These are phyloP conservation scores for Penstemon eatonii DNA, from an alignment of 257 asterid genomes.

Conservation along the genomic window DNA sequence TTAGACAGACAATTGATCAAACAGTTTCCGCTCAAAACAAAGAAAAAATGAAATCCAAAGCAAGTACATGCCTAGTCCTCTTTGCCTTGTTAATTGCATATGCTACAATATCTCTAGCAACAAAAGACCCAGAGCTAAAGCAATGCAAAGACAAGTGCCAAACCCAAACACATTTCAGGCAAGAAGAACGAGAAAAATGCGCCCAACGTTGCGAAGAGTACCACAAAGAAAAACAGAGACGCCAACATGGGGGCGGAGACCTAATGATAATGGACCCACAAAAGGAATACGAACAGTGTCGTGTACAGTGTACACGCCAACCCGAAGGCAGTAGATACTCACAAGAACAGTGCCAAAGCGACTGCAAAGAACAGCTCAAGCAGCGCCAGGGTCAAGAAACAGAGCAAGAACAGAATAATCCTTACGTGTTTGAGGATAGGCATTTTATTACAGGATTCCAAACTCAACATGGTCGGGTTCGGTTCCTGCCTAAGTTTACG, in stretches of 20 bases:
- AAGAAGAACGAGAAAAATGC: conserved; percentile 20
- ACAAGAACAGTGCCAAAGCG: conserved; percentile 10
- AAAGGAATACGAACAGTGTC: conserved; percentile 23
- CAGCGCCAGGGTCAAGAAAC: conserved; percentile 4
- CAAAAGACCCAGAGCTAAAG: conserved; percentile 28
- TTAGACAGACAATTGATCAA: neutral
- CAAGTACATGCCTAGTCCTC: neutral
- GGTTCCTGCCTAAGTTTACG: conserved; percentile 57
- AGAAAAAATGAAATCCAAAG: neutral
- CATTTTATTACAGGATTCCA: conserved; percentile 48
- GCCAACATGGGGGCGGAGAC: neutral
- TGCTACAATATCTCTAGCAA: conserved; percentile 4
- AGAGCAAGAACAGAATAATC: conserved; percentile 22
- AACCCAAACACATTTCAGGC: neutral
- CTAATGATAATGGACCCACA: conserved; percentile 9
- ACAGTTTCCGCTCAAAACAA: neutral
- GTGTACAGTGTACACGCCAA: conserved; percentile 13
- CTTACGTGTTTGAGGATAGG: conserved; percentile 59
- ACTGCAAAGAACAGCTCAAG: conserved; percentile 10
- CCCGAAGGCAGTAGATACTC: neutral
- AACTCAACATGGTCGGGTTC: conserved; percentile 52
- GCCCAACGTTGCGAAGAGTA: conserved; percentile 17
- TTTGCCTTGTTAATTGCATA: conserved; percentile 20
- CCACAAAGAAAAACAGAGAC: conserved; percentile 12
- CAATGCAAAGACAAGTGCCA: conserved; percentile 35